A percentile compares a stretch with the other conserved stretches of the same genome.
Evolutionary conservation across 2,329 filamentous ascomycete genomes (phyloP).

Genomic region (Lecanoromycetidae sp.): DNA sequence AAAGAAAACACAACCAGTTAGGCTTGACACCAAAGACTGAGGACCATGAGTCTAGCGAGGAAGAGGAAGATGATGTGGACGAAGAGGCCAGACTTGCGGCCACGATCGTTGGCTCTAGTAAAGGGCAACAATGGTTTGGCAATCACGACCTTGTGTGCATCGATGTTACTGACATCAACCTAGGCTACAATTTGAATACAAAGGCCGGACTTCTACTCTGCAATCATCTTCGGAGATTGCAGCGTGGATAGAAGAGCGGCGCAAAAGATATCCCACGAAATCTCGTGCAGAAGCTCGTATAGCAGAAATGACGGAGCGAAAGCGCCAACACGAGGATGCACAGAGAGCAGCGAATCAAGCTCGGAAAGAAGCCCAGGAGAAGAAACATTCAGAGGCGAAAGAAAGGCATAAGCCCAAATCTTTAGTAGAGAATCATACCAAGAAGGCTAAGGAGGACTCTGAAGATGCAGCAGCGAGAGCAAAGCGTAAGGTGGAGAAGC

Average conservation of each 20-base stretch:
- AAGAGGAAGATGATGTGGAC: constrained; percentile 33
- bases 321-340: constrained; percentile 22
- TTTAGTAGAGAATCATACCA: not conserved
- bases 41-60: constrained; percentile 35
- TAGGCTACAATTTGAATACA: constrained; percentile 42
- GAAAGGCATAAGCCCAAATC: constrained; percentile 2
- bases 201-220: constrained; percentile 42
- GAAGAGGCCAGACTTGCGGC: constrained; percentile 30
- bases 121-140: constrained; percentile 10
- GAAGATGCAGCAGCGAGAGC: constrained; percentile 26
- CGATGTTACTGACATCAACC: constrained; percentile 17
- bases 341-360: constrained; percentile 23
- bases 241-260: constrained; percentile 70
- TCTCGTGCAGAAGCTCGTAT: constrained; percentile 22
- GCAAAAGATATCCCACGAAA: constrained; percentile 67
- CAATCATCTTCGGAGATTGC: constrained; percentile 55
- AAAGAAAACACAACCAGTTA: constrained; percentile 35
- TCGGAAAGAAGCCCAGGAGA: constrained; percentile 27
- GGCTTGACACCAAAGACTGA: constrained; percentile 35
- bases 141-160: not conserved
- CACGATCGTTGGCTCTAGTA: constrained; percentile 18
- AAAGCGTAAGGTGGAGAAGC: constrained; percentile 46
- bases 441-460: not conserved
- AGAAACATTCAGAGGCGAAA: constrained; percentile 21
- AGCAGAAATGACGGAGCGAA: constrained; percentile 6